Base-by-base conservation (phyloP, 106 monocot genomes). In the Phalaenopsis aphrodite region DNA sequence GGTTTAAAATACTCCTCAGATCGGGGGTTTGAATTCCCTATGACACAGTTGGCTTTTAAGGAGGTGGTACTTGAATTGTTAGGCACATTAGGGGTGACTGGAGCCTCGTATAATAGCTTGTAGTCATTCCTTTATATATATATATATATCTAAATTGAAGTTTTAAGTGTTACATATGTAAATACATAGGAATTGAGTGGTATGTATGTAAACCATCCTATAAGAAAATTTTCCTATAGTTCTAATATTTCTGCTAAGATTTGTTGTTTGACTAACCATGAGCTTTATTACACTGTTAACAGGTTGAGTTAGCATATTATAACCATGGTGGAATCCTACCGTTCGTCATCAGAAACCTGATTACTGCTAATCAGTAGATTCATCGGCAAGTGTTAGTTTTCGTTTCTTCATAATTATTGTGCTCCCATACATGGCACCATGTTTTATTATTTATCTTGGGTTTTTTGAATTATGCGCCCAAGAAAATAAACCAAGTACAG, bases 241-340 rank as follows among this genome's bases (percentile, higher is more conserved):
- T 69, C 69, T 39, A 38, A 38, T 37, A 69, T 39, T 69, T 61
- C 61, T 61, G 21, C n/a, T 23, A 18, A 23, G 8, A 61, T 21
- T 61, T 61, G 61, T 24, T 65, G 19, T 5, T 61, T 5, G 61
- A 61, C 21, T 61, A 8, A 61, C 21, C 18, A 61, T 61, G 21
- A 5, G 18, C n/a, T 38, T 21, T 18, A 17, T 52, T 38, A 14
- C 21, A 6, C 56, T 56, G 4, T 10, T 21, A 49, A 24, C 86
- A 92, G 89, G 89, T 92, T 45, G 92, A 92, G 56, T 77, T 91
- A 72, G 88, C 85, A n/a, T 94, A 94, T 73, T 94, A 87, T 87
- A 91, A 89, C 58, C 87, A 94, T 73, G 94, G 91, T 48, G 94
- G 91, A 39, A 91, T 94, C 72, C 83, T 94, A 16, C 94, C 91